Evolutionary conservation across 345 rosid genomes (phyloP), one percentile per base, ranked within the genome.

Genomic region (Streptanthus diversifolius): DNA sequence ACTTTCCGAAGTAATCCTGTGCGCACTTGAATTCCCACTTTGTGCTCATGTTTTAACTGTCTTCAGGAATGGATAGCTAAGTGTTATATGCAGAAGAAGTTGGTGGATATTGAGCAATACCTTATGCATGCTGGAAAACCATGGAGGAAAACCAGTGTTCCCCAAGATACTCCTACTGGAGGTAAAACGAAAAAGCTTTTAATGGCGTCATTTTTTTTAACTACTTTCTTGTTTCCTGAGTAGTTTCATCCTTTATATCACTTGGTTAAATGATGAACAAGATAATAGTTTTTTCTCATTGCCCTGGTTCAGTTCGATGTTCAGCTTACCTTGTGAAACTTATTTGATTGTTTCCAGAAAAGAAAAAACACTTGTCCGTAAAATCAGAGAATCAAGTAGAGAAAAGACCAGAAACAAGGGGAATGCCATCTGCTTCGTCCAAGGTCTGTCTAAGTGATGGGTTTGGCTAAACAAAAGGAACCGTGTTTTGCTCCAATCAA

Each of bases 61-160:
- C 57, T 59, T 71, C 79, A 93, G 97, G 97, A 87, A 33, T 93
- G 96, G 97, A 84, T 91, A 85, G 47, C 65, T 18, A 88, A 93
- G 75, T 87, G 96, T 71, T 81, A 89, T 79, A 70, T 54, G 40
- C 86, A 78, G 71, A 88, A 83, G 78, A 89, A 80, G 83, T 84
- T 93, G 36, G 89, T 89, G 24, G 96, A 88, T 75, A 85, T 93
- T 40, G 96, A 88, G 68, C 82, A 79, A 68, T 88, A 89, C 77
- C 83, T 93, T 35, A 83, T 93, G 95, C 87, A 86, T 83, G 83
- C 85, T 51, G 99, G 99, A 67, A 93, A 87, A 67, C 96, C 96
- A 68, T 91, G 99, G 96, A 83, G 89, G 75, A 83, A 69, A 74
- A 70, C 58, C 69, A 79, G 55, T 67, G 49, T 18, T 66, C 54